A percentile compares a stretch with the other conserved stretches of the same genome.
These are phyloP conservation scores for Pseudogymnoascus sp. DNA, from an alignment of 2,329 filamentous ascomycete species.

Conservation along the genomic window DNA sequence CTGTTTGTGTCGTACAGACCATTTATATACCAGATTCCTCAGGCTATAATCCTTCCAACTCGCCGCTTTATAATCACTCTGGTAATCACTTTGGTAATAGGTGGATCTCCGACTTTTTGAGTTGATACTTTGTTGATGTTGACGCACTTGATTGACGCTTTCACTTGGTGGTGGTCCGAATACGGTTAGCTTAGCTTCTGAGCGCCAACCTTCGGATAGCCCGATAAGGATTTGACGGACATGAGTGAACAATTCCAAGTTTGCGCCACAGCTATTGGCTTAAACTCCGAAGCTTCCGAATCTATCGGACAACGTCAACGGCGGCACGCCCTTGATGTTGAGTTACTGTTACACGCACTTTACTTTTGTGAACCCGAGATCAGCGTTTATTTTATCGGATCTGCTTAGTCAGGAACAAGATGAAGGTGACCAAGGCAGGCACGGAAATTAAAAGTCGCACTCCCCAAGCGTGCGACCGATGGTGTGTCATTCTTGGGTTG, in stretches of 20 bases:
- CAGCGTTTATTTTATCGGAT: not conserved
- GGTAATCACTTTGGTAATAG: not conserved
- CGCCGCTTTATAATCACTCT: not conserved
- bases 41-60: not conserved
- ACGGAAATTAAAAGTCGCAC: not conserved
- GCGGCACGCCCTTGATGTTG: not conserved
- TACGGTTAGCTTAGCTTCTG: conserved; percentile 10
- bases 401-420: not conserved
- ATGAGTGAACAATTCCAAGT: no score
- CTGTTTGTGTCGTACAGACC: not conserved
- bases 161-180: not conserved
- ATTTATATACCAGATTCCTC: not conserved
- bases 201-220: not conserved
- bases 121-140: not conserved
- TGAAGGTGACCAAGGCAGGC: not conserved
- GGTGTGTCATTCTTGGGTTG: conserved; percentile 5
- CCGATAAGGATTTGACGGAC: not conserved
- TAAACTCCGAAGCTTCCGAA: not conserved
- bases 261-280: no score
- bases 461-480: conserved; percentile 14
- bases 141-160: not conserved
- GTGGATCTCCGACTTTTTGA: not conserved
- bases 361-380: not conserved
- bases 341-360: not conserved
- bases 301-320: not conserved